Base-by-base conservation (phyloP, 1,284 basidiomycete species). In the Fomitopsis pinicola region DNA sequence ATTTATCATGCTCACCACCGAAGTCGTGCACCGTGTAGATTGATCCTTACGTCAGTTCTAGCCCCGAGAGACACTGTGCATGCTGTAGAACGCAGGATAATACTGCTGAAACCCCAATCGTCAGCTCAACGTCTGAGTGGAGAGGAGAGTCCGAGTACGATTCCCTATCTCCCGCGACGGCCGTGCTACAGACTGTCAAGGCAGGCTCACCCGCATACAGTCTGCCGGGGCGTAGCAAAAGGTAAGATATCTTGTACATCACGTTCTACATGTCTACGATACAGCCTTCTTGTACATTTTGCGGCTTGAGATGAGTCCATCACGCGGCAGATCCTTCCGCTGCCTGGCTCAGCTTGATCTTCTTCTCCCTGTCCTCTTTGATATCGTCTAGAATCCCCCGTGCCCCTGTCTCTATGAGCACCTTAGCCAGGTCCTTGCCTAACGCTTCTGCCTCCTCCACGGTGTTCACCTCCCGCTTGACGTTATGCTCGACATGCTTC, bases 351-450 rank as follows among this genome's bases (percentile, higher is more conserved):
- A 81, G 80, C 28, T 69, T 76, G 56, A 86, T 82, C 61, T 85
- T 78, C 61, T 76, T 78, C 65, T 81, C 82, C 64, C 91, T 80
- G 66, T 93, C 88, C 62, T 72, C 72, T 15, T 84, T 88, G 68
- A 97, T 91, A 60, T 91, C 91, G 33, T 92, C 88, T 71, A 97
- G 71, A 64, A 97, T 92, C 63, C 81, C 82, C 69, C 80, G 82
- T 17, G 90, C 95, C 1, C 95, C 95, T 2, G 75, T 80, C 9
- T 82, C 81, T 42, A 91, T 81, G 63, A 97, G 73, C 15, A 77
- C 75, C 62, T 74, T 75, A 1, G 92, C 95, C 50, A 95, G 77
- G 42, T 76, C 79, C 59, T 77, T 80, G 2, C 95, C 95, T 42
- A 92, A 72, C 30, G 72, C 77, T 71, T 92, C 89, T 1, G 89